Conservation (phyloP, 2,329 filamentous ascomycete genomes). For the Alternaria triticina region DNA sequence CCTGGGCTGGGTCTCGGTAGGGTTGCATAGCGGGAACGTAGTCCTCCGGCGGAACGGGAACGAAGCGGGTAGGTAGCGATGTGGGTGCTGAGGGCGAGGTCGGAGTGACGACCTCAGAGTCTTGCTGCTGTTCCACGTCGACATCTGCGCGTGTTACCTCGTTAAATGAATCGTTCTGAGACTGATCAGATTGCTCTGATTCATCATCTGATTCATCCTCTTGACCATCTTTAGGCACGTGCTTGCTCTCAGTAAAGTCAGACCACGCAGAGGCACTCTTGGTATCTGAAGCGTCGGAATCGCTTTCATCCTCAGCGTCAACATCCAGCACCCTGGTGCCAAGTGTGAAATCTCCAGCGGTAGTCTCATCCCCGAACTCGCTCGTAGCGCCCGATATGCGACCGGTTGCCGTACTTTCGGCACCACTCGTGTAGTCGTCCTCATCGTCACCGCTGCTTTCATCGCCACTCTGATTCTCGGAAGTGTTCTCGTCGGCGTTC, state of each 20-base stretch:
- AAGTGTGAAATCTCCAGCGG: slow-evolving; percentile 57
- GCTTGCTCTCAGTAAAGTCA: slow-evolving; percentile 78
- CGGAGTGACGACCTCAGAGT: slow-evolving; percentile 55
- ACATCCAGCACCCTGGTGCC: slow-evolving; percentile 48
- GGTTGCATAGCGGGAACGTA: slow-evolving; percentile 80
- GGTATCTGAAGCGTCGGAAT: slow-evolving; percentile 45
- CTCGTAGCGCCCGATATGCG: slow-evolving; percentile 68
- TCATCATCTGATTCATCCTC: slow-evolving; percentile 47
- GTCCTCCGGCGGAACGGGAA: slow-evolving; percentile 84
- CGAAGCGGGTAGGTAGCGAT: slow-evolving; percentile 65
- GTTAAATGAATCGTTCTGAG: slow-evolving; percentile 46
- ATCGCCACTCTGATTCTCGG: slow-evolving; percentile 68
- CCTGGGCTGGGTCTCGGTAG: slow-evolving; percentile 78
- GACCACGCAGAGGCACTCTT: slow-evolving; percentile 79
- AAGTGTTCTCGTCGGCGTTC: slow-evolving; percentile 52
- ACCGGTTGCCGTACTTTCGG: slow-evolving; percentile 82
- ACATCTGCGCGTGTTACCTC: slow-evolving; percentile 38
- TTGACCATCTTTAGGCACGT: slow-evolving; percentile 61
- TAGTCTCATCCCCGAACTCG: slow-evolving; percentile 69
- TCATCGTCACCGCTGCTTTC: slow-evolving; percentile 70
- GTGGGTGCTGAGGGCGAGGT: slow-evolving; percentile 49
- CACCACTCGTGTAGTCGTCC: slow-evolving; percentile 77
- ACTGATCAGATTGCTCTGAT: slow-evolving; percentile 39
- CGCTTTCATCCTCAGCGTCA: slow-evolving; percentile 51
- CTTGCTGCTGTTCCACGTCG: slow-evolving; percentile 39